Base-by-base conservation (phyloP, 768 basidiomycete genomes). In the Dioszegia hungarica region DNA sequence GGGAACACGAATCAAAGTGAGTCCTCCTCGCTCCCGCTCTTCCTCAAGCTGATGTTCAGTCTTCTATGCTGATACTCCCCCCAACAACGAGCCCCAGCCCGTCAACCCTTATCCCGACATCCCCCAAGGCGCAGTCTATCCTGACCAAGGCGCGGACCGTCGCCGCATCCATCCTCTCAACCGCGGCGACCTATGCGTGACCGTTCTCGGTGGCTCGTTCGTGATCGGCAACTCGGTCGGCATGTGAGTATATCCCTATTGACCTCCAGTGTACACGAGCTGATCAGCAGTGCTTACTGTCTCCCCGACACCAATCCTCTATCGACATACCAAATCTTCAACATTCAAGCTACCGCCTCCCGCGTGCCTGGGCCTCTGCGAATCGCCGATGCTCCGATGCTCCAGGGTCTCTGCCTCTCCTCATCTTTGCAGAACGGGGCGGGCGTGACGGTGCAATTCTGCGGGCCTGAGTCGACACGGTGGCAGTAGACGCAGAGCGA, bases 171-270 rank as follows among this genome's bases (percentile, higher is more conserved):
- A 61, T 34, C 59, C 54, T 20, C 33, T 48, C 22, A 59, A 59
- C 28, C 17, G 59, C 20, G n/a, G 11, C 17, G 59, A 60, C 40
- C 56, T 64, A n/a, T 64, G 63, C 38, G 51, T 57, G 20, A 55
- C 52, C 8, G 46, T 57, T 37, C 12, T 58, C 19, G 50, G 50
- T 5, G 37, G 20, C 20, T 20, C 48, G 2, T 43, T 31, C 37
- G 28, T 11, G 2, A 29, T 27, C 3, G 50, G 50, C 15, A 33
- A 25, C 28, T 19, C 36, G 11, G 37, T 52, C 3, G 24, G 24
- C 9, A 52, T 52, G 50, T 52, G 24, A 20, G 49, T 51, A 29
- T 47, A n/a, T n/a, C n/a, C n/a, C n/a, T n/a, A n/a, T n/a, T n/a
- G n/a, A n/a, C n/a, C n/a, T n/a, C n/a, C n/a, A n/a, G n/a, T n/a